Evolutionary conservation across 768 basidiomycete species (phyloP).

Genomic region (Psilocybe subaeruginosa): DNA sequence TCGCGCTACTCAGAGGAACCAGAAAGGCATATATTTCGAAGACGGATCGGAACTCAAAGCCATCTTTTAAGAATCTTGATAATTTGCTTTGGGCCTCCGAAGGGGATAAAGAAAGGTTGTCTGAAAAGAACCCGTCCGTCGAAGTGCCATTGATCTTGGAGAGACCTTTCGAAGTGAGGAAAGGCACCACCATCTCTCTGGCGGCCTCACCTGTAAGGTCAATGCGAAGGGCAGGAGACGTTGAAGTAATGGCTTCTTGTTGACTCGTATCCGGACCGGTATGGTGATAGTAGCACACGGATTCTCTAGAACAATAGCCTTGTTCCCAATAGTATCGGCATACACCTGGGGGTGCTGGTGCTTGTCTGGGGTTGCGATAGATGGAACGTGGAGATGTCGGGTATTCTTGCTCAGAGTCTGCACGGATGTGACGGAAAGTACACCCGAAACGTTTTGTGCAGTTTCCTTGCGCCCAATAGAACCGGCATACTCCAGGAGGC

Average conservation of each 20-base stretch:
- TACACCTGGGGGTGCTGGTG: conserved; percentile 28
- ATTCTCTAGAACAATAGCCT: conserved; percentile 50
- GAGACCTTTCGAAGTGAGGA: conserved; percentile 48
- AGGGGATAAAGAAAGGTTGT: conserved; percentile 39
- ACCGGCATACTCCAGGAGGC: too few species aligned
- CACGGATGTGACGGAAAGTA: too few species aligned
- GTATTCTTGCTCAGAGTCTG: too few species aligned
- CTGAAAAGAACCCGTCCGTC: conserved; percentile 45
- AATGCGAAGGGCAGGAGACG: neutral
- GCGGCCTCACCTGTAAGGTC: conserved; percentile 10
- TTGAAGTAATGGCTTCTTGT: neutral
- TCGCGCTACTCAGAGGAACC: conserved; percentile 38
- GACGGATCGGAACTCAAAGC: conserved; percentile 42
- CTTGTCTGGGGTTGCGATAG: neutral
- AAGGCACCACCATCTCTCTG: conserved; percentile 35
- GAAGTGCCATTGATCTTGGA: conserved; percentile 44
- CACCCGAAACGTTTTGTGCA: too few species aligned
- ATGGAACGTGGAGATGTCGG: neutral
- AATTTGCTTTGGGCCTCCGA: conserved; percentile 49
- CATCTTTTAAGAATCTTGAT: conserved; percentile 43
- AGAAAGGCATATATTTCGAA: conserved; percentile 52
- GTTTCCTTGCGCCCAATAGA: too few species aligned
- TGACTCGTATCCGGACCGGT: conserved; percentile 11
- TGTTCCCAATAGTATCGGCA: conserved; percentile 52
- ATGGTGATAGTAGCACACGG: conserved; percentile 48